These are phyloP conservation scores for Globisporangium nunn DNA, from an alignment of 352 stramenopile species.

Conservation along the genomic window DNA sequence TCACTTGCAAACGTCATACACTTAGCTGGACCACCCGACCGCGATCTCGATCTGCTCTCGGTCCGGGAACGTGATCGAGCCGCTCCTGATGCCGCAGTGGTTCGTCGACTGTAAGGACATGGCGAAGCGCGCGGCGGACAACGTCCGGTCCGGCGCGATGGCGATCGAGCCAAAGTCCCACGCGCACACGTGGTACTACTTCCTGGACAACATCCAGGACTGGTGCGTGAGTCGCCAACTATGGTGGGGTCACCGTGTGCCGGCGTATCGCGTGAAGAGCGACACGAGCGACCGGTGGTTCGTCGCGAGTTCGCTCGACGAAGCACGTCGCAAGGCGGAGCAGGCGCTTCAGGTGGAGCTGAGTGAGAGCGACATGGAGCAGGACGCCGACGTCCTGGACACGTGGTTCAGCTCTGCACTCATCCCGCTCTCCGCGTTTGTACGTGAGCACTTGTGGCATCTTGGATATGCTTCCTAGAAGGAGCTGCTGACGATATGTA, in stretches of 20 bases:
- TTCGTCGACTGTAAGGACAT: slow-evolving; percentile 92
- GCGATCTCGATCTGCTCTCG: slow-evolving; percentile 94
- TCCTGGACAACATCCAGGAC: slow-evolving; percentile 98
- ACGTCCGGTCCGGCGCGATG: slow-evolving; percentile 92
- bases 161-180: slow-evolving; percentile 93
- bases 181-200: slow-evolving; percentile 94
- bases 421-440: slow-evolving; percentile 87
- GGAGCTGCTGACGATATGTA: neutral
- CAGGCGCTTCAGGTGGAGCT: slow-evolving; percentile 61
- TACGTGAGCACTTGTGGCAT: slow-evolving; percentile 12
- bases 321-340: slow-evolving; percentile 88
- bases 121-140: slow-evolving; percentile 90
- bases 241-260: slow-evolving; percentile 99
- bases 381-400: slow-evolving; percentile 99
- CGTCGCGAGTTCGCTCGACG: slow-evolving; percentile 88
- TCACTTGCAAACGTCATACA: neutral
- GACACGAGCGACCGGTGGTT: slow-evolving; percentile 86
- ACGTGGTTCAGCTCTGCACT: slow-evolving; percentile 99
- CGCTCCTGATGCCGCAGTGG: slow-evolving; percentile 99
- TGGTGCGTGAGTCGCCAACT: slow-evolving; percentile 99
- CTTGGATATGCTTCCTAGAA: neutral
- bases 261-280: slow-evolving; percentile 89
- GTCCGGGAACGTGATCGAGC: slow-evolving; percentile 98
- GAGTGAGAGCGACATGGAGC: slow-evolving; percentile 84
- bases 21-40: slow-evolving; percentile 66